These are phyloP conservation scores for Euphorbia celastroides DNA, from an alignment of 441 rosid genomes.

Conservation along the genomic window DNA sequence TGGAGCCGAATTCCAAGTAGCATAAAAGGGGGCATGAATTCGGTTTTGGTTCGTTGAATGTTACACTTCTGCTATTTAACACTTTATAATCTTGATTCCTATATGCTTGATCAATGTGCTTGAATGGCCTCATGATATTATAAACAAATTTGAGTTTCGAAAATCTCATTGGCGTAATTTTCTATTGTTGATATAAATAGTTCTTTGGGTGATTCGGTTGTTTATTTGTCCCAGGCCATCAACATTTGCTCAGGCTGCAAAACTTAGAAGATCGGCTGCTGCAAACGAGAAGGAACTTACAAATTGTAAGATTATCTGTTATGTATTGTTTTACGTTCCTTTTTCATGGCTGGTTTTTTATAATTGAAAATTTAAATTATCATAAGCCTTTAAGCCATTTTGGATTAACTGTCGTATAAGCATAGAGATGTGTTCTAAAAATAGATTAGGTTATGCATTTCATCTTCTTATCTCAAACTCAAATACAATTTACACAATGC, in stretches of 20 bases:
- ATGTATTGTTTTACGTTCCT: too few relatives aligned
- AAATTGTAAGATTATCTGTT: constrained; percentile 39
- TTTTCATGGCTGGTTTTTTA: too few relatives aligned
- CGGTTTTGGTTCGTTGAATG: background rate
- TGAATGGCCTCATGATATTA: background rate
- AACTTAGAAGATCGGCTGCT: constrained; percentile 74
- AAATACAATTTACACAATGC: too few relatives aligned
- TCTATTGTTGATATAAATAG: too few relatives aligned
- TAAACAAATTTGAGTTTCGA: background rate
- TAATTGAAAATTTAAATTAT: background rate
- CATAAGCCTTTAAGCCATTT: constrained; percentile 12
- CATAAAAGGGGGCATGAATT: background rate
- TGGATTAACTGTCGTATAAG: background rate
- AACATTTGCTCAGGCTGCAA: constrained; percentile 89
- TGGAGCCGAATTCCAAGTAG: background rate
- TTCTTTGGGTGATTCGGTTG: constrained; percentile 6
- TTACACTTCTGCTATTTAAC: background rate
- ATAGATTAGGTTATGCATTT: background rate
- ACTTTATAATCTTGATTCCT: background rate
- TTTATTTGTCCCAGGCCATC: constrained; percentile 59
- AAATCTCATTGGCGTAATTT: background rate
- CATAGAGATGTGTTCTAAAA: background rate
- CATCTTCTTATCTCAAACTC: background rate
- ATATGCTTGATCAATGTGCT: background rate
- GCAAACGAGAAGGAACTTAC: constrained; percentile 87